Evolutionary conservation across 129 eudicot genomes (phyloP), one percentile per base, ranked within the genome.

Genomic region (Cynara cardunculus): DNA sequence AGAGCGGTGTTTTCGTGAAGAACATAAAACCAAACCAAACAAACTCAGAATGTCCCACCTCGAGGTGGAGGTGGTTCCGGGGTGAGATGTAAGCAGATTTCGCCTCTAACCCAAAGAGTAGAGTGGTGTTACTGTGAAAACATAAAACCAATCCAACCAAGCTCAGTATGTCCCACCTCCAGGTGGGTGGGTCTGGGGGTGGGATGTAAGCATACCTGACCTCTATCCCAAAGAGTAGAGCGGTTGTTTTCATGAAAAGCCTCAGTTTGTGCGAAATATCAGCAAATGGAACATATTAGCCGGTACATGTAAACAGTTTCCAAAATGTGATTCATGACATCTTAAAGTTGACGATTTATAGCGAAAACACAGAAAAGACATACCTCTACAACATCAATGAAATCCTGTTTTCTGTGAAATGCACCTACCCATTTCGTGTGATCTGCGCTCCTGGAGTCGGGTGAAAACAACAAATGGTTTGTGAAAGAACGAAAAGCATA

Each of bases 381-480:
- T 80, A 90, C 99, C 99, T 95, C 97, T 26, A 92, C 97, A 71
- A 92, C 97, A 90, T 95, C 99, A 68, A 92, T 70, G 84, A 95
- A 95, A 85, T 95, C 99, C 78, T 95, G 99, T 80, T 92, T 95
- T 44, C 82, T 85, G 71, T 86, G 88, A 86, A 95, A 95, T 71
- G 91, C 90, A 32, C 97, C 97, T 7, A 95, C 81, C 97, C 99
- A 95, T 81, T 95, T 95, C 53, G 99, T 95, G 79, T 95, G 99
- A 83, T 95, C 99, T 72, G 99, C 94, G 81, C 91, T 95, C 89
- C 99, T 95, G 91, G 35, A 61, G 64, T 77, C 10, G 37, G 71
- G 66, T n/a, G 3, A 74, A 32, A 83, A 62, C 28, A 56, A 34
- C 22, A 32, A 76, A 3, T 16, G 69, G 69, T 53, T 82, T 16